Conservation (phyloP, 768 basidiomycete species). For the Leccinum incarnatum region DNA sequence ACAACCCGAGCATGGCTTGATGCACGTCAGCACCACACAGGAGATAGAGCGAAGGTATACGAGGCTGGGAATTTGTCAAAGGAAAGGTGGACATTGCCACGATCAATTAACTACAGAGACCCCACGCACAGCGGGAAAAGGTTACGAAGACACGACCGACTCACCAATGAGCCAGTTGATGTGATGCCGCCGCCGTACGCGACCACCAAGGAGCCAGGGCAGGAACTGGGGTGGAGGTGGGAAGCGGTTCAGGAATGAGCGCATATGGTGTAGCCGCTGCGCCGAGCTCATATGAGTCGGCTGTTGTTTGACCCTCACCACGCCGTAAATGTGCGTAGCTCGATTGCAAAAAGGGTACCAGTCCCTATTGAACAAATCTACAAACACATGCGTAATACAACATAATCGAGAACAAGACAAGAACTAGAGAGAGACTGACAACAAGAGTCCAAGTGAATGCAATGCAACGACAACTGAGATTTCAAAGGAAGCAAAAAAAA, state of each 20-base stretch:
- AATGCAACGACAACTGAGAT: slow-evolving; percentile 17
- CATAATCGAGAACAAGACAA: slow-evolving; percentile 4
- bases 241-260: slow-evolving; percentile 7
- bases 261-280: not conserved
- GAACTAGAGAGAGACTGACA: slow-evolving; percentile 2
- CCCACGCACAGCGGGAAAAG: not conserved
- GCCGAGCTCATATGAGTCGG: not conserved
- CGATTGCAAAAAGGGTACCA: slow-evolving; percentile 19
- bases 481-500: not conserved
- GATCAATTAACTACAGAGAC: not conserved
- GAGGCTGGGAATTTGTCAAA: not conserved
- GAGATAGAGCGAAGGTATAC: not conserved
- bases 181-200: not conserved
- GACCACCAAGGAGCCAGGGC: slow-evolving; percentile 15
- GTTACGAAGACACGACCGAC: slow-evolving; percentile 8
- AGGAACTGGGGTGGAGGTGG: slow-evolving; percentile 16
- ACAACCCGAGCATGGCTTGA: no score
- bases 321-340: not conserved
- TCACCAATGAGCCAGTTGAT: slow-evolving; percentile 18
- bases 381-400: slow-evolving; percentile 14
- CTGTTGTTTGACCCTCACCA: not conserved
- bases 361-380: slow-evolving; percentile 21
- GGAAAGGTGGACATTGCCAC: not conserved
- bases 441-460: slow-evolving; percentile 19
- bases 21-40: slow-evolving; percentile 8